These are phyloP conservation scores for Colletotrichum falcatum DNA, from an alignment of 2,329 filamentous ascomycete species.

Conservation along the genomic window DNA sequence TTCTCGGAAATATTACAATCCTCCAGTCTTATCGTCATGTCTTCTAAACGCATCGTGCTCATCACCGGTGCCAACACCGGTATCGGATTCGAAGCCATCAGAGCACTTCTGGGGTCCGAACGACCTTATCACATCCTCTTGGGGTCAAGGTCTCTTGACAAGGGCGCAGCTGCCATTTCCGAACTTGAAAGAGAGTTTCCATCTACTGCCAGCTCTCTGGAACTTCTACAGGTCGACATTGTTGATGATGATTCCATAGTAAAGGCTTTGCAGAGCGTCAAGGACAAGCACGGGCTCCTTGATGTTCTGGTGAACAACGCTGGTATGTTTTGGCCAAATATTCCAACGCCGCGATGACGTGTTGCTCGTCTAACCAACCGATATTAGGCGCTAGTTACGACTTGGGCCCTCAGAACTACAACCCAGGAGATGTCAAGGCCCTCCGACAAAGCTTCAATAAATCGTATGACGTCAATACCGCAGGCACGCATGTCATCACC, in stretches of 20 bases:
- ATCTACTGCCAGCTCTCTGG: constrained; percentile 55
- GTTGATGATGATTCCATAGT: constrained; percentile 60
- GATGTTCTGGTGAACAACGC: constrained; percentile 53
- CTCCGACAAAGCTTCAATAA: constrained; percentile 58
- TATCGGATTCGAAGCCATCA: constrained; percentile 69
- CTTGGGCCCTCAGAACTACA: constrained; percentile 52
- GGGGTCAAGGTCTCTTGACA: constrained; percentile 63
- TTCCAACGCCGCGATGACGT: constrained; percentile 1
- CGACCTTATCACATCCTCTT: constrained; percentile 67
- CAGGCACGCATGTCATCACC: constrained; percentile 56
- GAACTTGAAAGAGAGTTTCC: constrained; percentile 56
- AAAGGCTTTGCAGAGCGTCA: constrained; percentile 46
- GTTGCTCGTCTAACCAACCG: not conserved
- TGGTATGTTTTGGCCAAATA: constrained; percentile 42
- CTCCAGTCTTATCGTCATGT: constrained; percentile 4
- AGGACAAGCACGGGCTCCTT: constrained; percentile 45
- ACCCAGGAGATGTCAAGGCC: constrained; percentile 44
- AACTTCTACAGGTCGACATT: constrained; percentile 65
- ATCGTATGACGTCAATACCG: constrained; percentile 63
- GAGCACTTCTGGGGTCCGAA: constrained; percentile 61
- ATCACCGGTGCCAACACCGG: constrained; percentile 73
- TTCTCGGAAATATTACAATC: not conserved
- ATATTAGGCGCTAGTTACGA: constrained; percentile 39
- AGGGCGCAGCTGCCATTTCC: constrained; percentile 61
- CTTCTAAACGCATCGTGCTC: constrained; percentile 56